Evolutionary conservation across 129 eudicot genomes (phyloP).

Genomic region (Flaveria sonorensis): DNA sequence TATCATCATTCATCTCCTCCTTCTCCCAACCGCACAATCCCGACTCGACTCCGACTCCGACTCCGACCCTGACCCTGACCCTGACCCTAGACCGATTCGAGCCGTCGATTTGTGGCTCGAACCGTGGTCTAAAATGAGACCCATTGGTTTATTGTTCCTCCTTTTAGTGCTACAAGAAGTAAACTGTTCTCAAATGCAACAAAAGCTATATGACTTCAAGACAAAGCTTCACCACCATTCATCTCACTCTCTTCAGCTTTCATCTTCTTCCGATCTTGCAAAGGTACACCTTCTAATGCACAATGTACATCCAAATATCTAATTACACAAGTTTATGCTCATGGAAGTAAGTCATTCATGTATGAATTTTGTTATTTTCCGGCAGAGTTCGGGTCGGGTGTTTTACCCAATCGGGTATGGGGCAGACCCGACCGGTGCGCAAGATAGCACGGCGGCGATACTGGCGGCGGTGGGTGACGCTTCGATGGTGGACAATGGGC

Average conservation of each 20-base stretch:
- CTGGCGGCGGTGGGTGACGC: conserved; percentile 53
- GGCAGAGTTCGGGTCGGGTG: conserved; percentile 58
- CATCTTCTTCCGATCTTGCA: conserved; percentile 30
- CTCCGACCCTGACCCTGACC: neutral
- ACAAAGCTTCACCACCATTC: conserved; percentile 42
- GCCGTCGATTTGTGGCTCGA: neutral
- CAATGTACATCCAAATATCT: neutral
- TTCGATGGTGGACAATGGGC: conserved; percentile 39
- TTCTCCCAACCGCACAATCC: conserved; percentile 21
- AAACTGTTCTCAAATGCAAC: conserved; percentile 34
- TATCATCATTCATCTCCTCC: neutral
- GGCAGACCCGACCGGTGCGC: conserved; percentile 63
- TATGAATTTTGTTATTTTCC: neutral
- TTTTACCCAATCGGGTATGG: conserved; percentile 72
- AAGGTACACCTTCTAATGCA: conserved; percentile 22
- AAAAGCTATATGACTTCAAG: conserved; percentile 47
- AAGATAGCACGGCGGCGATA: conserved; percentile 64
- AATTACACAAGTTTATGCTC: neutral
- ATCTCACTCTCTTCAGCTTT: conserved; percentile 22
- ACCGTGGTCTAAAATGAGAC: conserved; percentile 32
- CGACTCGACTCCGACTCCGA: too few species aligned
- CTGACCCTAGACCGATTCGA: conserved; percentile 1
- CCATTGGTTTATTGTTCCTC: conserved; percentile 15
- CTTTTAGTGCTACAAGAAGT: conserved; percentile 27
- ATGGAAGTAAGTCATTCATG: neutral